A percentile compares a stretch with the other conserved stretches of the same genome.
Conservation (phyloP, 2,329 filamentous ascomycete species). For the Diaporthe ampelina region DNA sequence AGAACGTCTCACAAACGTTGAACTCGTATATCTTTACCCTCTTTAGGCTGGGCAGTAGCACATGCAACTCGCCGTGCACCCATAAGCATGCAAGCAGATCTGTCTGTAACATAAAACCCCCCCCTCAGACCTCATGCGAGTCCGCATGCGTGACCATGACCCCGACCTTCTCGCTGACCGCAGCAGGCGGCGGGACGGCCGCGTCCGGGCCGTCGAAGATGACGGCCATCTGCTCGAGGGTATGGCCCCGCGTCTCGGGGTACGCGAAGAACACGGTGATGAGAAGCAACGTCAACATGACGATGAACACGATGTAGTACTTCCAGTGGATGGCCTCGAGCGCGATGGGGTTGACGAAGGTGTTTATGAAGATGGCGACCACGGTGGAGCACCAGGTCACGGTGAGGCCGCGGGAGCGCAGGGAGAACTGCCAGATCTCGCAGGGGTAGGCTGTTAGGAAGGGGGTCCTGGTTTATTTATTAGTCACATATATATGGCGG, state of each 20-base stretch:
- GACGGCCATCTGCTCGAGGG: constrained; percentile 35
- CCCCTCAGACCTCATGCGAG: neutral
- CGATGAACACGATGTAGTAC: constrained; percentile 46
- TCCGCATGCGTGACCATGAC: constrained; percentile 1
- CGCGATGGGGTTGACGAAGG: constrained; percentile 43
- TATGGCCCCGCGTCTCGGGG: constrained; percentile 40
- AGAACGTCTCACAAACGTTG: neutral
- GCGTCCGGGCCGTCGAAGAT: constrained; percentile 35
- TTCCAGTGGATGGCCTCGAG: constrained; percentile 43
- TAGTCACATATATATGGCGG: neutral
- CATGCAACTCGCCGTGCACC: too few relatives aligned
- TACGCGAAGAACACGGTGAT: constrained; percentile 42
- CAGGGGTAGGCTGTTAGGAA: constrained; percentile 56
- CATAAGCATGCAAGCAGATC: too few relatives aligned
- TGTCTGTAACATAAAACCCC: too few relatives aligned
- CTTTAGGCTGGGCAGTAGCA: too few relatives aligned
- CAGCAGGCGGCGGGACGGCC: neutral
- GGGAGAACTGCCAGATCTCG: constrained; percentile 63
- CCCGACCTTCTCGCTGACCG: neutral
- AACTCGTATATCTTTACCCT: neutral
- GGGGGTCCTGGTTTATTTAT: constrained; percentile 26
- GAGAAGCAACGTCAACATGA: constrained; percentile 39
- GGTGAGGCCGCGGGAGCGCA: constrained; percentile 62
- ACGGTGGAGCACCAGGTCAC: constrained; percentile 40
- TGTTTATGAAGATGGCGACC: constrained; percentile 42